Percentiles rank a stretch among this genome's conserved stretches.
Evolutionary conservation across 352 stramenopile species (phyloP).

Genomic region (Phytophthora cajani): DNA sequence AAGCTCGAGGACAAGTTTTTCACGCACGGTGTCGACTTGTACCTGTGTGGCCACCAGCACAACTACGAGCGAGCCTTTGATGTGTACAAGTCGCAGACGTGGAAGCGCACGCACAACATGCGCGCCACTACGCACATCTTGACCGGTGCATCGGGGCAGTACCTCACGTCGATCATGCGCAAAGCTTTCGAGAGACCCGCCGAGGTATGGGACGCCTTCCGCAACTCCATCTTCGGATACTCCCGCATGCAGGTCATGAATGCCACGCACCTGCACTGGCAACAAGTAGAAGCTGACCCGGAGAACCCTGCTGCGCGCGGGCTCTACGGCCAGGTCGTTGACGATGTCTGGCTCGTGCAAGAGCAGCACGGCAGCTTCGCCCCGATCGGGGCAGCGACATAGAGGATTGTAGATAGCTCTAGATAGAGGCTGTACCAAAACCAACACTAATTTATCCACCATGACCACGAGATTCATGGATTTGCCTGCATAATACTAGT

Average conservation of each 20-base stretch:
- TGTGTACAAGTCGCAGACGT: slow-evolving; percentile 71
- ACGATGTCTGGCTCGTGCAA: slow-evolving; percentile 92
- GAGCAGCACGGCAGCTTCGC: slow-evolving; percentile 90
- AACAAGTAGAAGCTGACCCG: slow-evolving; percentile 85
- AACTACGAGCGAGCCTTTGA: slow-evolving; percentile 92
- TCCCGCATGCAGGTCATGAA: slow-evolving; percentile 86
- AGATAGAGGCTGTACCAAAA: slow-evolving; percentile 9
- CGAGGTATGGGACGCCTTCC: slow-evolving; percentile 81
- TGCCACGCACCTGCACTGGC: slow-evolving; percentile 88
- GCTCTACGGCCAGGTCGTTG: slow-evolving; percentile 81
- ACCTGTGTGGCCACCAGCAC: slow-evolving; percentile 91
- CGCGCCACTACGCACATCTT: slow-evolving; percentile 89
- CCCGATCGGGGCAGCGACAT: slow-evolving; percentile 10
- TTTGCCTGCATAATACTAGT: neutral
- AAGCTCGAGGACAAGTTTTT: slow-evolving; percentile 86
- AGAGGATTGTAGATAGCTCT: slow-evolving; percentile 11
- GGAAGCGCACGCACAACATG: slow-evolving; percentile 82
- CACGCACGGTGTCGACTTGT: slow-evolving; percentile 83
- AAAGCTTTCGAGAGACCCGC: slow-evolving; percentile 74
- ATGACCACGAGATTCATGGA: neutral
- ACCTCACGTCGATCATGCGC: slow-evolving; percentile 79
- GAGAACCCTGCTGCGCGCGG: slow-evolving; percentile 77
- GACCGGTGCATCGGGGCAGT: slow-evolving; percentile 88
- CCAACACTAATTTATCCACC: slow-evolving; percentile 14
- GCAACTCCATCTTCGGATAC: slow-evolving; percentile 91